These are phyloP conservation scores for Aspergillus bridgeri DNA, from an alignment of 495 filamentous ascomycete genomes.

Conservation along the genomic window DNA sequence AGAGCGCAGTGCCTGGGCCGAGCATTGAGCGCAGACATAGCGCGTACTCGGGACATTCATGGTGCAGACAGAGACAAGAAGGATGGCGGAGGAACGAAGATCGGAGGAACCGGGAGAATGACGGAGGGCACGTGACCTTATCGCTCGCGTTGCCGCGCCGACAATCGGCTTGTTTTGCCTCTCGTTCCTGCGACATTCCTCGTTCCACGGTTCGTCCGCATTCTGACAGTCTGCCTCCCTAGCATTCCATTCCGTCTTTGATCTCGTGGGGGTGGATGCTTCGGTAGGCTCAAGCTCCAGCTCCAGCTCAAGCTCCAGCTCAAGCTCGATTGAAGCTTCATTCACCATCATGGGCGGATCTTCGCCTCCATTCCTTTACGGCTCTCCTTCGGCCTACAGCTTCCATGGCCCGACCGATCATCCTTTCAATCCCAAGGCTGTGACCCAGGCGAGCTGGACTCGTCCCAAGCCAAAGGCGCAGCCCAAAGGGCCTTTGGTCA, in stretches of 20 bases:
- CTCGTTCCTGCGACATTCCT: no score
- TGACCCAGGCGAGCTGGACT: conserved; percentile 67
- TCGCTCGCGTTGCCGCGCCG: conserved; percentile 30
- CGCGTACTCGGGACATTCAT: conserved; percentile 29
- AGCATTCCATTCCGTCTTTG: conserved; percentile 15
- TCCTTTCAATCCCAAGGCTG: conserved; percentile 77
- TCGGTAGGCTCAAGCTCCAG: conserved; percentile 6
- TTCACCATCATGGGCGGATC: conserved; percentile 52
- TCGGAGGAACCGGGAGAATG: neutral
- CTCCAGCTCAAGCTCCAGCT: no score
- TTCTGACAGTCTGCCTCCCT: conserved; percentile 4
- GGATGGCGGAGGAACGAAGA: neutral
- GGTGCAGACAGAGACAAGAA: neutral
- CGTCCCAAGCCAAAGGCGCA: conserved; percentile 55
- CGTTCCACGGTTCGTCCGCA: conserved; percentile 21
- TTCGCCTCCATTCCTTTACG: conserved; percentile 76
- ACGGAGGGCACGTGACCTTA: conserved; percentile 29
- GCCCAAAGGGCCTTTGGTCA: conserved; percentile 68
- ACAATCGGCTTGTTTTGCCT: conserved; percentile 39
- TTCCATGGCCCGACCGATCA: conserved; percentile 51
- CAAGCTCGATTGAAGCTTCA: conserved; percentile 15
- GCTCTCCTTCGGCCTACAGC: conserved; percentile 45
- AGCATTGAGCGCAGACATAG: conserved; percentile 37
- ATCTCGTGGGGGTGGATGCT: conserved; percentile 32
- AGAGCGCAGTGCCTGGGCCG: conserved; percentile 17